phyloP scores from a whole-genome alignment of 805 yeast species.

The Isabelozyma gotoi region DNA sequence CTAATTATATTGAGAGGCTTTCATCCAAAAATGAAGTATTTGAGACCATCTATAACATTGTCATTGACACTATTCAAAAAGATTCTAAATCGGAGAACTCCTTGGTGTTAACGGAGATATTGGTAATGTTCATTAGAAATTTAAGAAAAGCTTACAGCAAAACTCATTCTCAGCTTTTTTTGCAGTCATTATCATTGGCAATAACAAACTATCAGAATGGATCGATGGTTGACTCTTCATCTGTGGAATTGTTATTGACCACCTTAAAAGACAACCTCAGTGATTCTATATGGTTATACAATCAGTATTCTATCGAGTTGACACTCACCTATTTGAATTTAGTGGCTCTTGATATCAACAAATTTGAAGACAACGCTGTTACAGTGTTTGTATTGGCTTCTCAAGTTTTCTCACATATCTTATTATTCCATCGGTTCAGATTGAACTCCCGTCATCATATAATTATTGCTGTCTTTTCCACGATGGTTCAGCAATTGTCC shows the following conservation, averaged over 20 bases:
- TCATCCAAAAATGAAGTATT: constrained; percentile 7
- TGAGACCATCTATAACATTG: constrained; percentile 10
- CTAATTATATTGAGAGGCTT: constrained; percentile 7
- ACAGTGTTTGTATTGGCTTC: constrained; percentile 37
- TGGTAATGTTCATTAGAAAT: constrained; percentile 14
- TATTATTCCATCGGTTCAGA: constrained; percentile 69
- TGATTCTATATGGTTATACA: constrained; percentile 55
- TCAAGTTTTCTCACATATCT: constrained; percentile 55
- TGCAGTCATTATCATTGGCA: constrained; percentile 28
- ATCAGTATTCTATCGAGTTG: constrained; percentile 66
- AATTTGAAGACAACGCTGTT: no score
- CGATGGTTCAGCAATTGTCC: constrained; percentile 49
- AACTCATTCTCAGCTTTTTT: constrained; percentile 17
- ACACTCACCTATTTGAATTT: constrained; percentile 41
- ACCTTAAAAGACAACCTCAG: constrained; percentile 43
- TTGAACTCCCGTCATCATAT: constrained; percentile 74
- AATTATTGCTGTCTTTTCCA: constrained; percentile 46
- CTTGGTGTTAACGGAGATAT: constrained; percentile 16
- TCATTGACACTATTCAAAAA: constrained; percentile 14
- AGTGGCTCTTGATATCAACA: constrained; percentile 10
- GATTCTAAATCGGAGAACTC: constrained; percentile 10
- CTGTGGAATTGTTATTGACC: constrained; percentile 10
- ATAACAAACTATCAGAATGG: constrained; percentile 8
- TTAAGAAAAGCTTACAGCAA: constrained; percentile 9
- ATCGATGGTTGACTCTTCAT: constrained; percentile 4